Conservation (phyloP, 139 green algal species). For the Diplosphaera chodatii region DNA sequence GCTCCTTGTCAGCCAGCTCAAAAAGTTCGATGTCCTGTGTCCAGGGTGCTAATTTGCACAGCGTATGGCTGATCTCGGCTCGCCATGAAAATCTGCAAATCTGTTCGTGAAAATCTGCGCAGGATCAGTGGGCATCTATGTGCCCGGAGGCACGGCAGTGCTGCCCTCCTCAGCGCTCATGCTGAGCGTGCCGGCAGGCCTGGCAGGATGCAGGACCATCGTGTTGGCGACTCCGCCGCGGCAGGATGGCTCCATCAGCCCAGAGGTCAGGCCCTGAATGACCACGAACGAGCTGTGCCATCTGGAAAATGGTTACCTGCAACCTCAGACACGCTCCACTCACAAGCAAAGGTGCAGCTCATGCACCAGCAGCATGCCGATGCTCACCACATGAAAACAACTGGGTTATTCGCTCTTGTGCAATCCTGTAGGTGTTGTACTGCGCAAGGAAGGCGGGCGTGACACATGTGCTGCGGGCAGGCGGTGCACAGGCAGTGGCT, state of each 20-base stretch:
- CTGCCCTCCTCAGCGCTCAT: slow-evolving; percentile 93
- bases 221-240: slow-evolving; percentile 91
- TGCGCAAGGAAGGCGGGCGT: slow-evolving; percentile 90
- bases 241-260: slow-evolving; percentile 68
- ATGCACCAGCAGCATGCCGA: slow-evolving; percentile 3
- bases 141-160: slow-evolving; percentile 94
- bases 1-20: too few species aligned
- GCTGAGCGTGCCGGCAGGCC: slow-evolving; percentile 83
- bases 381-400: too few species aligned
- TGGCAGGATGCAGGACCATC: slow-evolving; percentile 87
- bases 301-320: too few species aligned
- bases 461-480: slow-evolving; percentile 93
- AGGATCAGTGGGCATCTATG: slow-evolving; percentile 89
- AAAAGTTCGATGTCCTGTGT: too few species aligned
- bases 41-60: too few species aligned
- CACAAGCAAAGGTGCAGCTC: too few species aligned
- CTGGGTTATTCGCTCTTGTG: too few species aligned
- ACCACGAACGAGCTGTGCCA: too few species aligned
- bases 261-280: slow-evolving; percentile 51
- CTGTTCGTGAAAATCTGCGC: too few species aligned
- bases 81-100: too few species aligned
- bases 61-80: too few species aligned
- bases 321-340: too few species aligned
- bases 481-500: slow-evolving; percentile 91
- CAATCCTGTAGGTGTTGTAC: slow-evolving; percentile 96